phyloP scores from a whole-genome alignment of 768 basidiomycete genomes.

The Mycena galericulata region DNA sequence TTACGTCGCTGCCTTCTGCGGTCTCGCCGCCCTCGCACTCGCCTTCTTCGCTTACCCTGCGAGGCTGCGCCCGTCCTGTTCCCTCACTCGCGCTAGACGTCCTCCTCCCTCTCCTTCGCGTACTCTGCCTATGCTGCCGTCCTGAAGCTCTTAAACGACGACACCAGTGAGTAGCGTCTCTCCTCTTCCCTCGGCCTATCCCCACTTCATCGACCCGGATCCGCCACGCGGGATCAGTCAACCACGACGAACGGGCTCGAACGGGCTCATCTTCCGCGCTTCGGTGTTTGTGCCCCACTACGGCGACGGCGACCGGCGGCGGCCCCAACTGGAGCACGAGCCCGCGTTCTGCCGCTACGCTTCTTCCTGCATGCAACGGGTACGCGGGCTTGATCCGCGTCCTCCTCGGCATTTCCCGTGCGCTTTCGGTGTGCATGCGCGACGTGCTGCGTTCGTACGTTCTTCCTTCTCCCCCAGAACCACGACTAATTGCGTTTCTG shows the following conservation, averaged over 20 bases:
- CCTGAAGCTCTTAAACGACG: neutral
- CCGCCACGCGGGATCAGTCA: neutral
- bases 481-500: constrained; percentile 6
- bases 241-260: neutral
- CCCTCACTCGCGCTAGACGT: neutral
- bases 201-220: neutral
- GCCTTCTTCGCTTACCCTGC: neutral
- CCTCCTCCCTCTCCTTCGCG: constrained; percentile 10
- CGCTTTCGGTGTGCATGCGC: neutral
- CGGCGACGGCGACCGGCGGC: neutral
- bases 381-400: constrained; percentile 5
- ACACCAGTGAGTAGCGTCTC: neutral
- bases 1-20: constrained; percentile 14
- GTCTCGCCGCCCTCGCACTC: neutral
- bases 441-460: constrained; percentile 3
- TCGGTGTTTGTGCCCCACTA: neutral
- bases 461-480: neutral
- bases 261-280: constrained; percentile 5
- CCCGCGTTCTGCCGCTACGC: neutral
- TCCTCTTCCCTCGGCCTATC: neutral
- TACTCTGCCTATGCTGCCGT: constrained; percentile 5
- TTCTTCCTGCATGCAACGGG: neutral
- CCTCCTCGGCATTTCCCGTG: constrained; percentile 6
- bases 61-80: no score
- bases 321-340: neutral